These are phyloP conservation scores for Clavulina sp. DNA, from an alignment of 768 basidiomycete genomes.

Conservation along the genomic window DNA sequence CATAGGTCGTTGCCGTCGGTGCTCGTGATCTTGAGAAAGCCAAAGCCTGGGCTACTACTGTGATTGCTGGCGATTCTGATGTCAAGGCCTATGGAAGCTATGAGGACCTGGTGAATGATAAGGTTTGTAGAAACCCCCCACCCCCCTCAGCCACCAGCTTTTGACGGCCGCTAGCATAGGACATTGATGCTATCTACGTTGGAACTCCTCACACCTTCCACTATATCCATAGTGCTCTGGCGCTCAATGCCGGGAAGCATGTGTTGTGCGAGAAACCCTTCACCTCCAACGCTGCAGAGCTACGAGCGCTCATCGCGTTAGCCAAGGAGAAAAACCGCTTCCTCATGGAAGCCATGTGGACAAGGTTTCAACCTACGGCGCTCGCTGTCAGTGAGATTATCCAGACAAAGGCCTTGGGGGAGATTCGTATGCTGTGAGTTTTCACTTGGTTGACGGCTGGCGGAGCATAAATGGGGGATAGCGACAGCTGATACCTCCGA, in stretches of 20 bases:
- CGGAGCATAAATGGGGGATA: neutral
- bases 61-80: conserved; percentile 31
- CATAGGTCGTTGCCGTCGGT: conserved; percentile 57
- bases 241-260: conserved; percentile 64
- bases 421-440: conserved; percentile 34
- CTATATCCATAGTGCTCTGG: conserved; percentile 57
- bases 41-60: conserved; percentile 40
- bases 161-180: conserved; percentile 20
- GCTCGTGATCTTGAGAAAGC: conserved; percentile 57
- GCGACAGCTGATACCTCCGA: neutral
- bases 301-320: conserved; percentile 50
- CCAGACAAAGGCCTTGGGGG: conserved; percentile 45
- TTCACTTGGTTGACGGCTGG: neutral
- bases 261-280: conserved; percentile 83
- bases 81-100: conserved; percentile 61
- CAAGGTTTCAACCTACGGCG: conserved; percentile 57
- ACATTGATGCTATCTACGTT: conserved; percentile 64
- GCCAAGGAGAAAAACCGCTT: conserved; percentile 68
- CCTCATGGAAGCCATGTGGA: conserved; percentile 89
- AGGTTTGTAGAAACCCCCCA: no score
- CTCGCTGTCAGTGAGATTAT: conserved; percentile 45
- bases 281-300: conserved; percentile 58
- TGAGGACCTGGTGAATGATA: conserved; percentile 52
- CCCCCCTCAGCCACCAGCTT: neutral
- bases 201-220: conserved; percentile 80